Percentiles rank a stretch among this genome's conserved stretches.
Evolutionary conservation across 495 filamentous ascomycete genomes (phyloP).

Genomic region (Trichoderma erinaceum): DNA sequence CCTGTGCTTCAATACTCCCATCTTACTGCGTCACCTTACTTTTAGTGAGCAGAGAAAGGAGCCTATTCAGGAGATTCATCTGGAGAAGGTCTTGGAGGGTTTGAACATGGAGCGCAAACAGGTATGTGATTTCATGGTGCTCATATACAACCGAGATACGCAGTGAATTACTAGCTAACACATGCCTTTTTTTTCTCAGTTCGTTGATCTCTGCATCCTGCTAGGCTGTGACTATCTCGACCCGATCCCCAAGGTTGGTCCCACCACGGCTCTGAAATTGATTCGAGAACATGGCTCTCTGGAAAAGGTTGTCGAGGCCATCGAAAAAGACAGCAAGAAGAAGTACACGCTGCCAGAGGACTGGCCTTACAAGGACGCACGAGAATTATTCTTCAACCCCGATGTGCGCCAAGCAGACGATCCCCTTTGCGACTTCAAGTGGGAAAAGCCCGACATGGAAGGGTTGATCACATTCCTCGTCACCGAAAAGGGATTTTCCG

Average conservation of each 20-base stretch:
- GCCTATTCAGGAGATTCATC: conserved; percentile 90
- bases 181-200: conserved; percentile 44
- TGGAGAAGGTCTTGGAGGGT: conserved; percentile 76
- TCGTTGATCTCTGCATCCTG: conserved; percentile 96
- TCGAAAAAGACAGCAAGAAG: conserved; percentile 66
- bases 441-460: conserved; percentile 87
- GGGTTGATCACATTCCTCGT: conserved; percentile 85
- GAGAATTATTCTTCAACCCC: conserved; percentile 82
- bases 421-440: conserved; percentile 91
- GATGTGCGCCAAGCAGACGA: conserved; percentile 83
- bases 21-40: conserved; percentile 87
- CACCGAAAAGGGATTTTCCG: conserved; percentile 90
- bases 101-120: conserved; percentile 80
- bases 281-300: conserved; percentile 85
- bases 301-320: conserved; percentile 75
- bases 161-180: neutral
- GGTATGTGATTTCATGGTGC: conserved; percentile 36
- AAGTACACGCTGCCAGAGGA: conserved; percentile 82
- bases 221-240: conserved; percentile 98
- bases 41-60: conserved; percentile 97
- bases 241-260: conserved; percentile 88
- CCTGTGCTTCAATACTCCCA: conserved; percentile 86
- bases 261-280: conserved; percentile 81
- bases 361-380: conserved; percentile 90
- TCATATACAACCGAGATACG: neutral